Conservation (phyloP, 2,329 filamentous ascomycete genomes). For the Alternaria incomplexa region DNA sequence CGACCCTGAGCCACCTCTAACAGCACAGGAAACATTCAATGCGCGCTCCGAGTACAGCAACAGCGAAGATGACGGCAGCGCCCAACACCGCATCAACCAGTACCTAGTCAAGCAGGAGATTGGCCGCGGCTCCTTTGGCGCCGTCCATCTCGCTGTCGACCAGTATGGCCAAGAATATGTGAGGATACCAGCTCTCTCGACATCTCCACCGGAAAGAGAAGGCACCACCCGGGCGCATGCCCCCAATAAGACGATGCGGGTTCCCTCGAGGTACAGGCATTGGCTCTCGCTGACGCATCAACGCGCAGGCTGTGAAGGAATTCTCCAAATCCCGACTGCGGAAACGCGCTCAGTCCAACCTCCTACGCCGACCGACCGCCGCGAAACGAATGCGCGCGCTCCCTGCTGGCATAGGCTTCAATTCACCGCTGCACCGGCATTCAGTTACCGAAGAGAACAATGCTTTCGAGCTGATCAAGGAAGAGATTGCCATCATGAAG, state of each 20-base stretch:
- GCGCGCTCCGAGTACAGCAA: conserved; percentile 85
- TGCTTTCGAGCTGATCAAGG: conserved; percentile 84
- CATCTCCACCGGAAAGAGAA: conserved; percentile 3
- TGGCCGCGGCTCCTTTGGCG: conserved; percentile 92
- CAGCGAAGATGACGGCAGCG: conserved; percentile 79
- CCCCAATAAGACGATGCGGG: conserved; percentile 27
- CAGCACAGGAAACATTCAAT: conserved; percentile 81
- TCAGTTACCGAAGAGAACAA: conserved; percentile 67
- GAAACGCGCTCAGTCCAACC: conserved; percentile 87
- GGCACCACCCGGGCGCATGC: background rate
- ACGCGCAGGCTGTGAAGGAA: conserved; percentile 84
- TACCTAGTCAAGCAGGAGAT: conserved; percentile 95
- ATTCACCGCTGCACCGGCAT: conserved; percentile 68
- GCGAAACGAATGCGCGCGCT: conserved; percentile 60
- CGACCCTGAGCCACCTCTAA: background rate
- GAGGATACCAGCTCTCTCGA: conserved; percentile 51
- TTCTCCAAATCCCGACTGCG: conserved; percentile 92
- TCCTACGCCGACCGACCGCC: conserved; percentile 70
- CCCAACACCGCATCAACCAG: conserved; percentile 90
- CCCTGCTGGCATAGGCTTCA: conserved; percentile 62
- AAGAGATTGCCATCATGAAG: conserved; percentile 99
- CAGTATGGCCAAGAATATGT: conserved; percentile 94
- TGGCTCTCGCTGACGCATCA: conserved; percentile 37
- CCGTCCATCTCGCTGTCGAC: conserved; percentile 88
- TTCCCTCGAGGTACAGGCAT: conserved; percentile 22